These are phyloP conservation scores for Effrenium voratum DNA, from an alignment of 73 alveolate genomes.

Conservation along the genomic window DNA sequence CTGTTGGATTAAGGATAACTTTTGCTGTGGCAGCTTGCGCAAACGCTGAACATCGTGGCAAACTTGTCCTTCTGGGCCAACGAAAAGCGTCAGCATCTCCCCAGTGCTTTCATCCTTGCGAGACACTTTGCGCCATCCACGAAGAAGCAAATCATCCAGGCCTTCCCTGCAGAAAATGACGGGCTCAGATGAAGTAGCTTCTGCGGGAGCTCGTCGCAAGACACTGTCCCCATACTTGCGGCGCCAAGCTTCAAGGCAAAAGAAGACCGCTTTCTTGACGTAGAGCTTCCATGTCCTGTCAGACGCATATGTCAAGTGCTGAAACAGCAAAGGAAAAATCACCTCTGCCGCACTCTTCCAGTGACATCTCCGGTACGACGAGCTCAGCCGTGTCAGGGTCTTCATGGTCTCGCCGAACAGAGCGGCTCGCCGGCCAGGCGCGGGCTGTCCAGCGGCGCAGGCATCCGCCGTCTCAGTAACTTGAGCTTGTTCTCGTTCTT, in stretches of 20 bases:
- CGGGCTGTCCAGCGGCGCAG: conserved; percentile 10
- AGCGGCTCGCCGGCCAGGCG: not conserved
- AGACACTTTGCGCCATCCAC: not conserved
- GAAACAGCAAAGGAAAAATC: conserved; percentile 3
- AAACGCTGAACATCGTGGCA: not conserved
- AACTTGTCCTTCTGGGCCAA: conserved; percentile 1
- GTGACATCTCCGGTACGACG: conserved; percentile 32
- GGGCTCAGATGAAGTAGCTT: not conserved
- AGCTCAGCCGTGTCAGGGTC: not conserved
- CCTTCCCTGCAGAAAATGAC: conserved; percentile 2
- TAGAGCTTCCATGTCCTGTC: conserved; percentile 38
- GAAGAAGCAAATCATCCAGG: conserved; percentile 7
- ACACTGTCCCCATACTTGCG: not conserved
- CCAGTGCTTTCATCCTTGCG: not conserved
- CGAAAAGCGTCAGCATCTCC: not conserved
- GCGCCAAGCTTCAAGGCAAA: conserved; percentile 22
- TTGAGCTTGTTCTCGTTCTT: not conserved
- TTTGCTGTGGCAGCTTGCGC: not conserved
- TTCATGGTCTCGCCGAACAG: conserved; percentile 22
- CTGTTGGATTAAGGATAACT: not conserved
- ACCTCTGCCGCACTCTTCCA: conserved; percentile 61
- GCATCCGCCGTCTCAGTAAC: not conserved
- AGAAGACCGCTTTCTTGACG: conserved; percentile 24
- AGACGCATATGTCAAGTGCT: conserved; percentile 24
- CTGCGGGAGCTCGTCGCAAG: not conserved